Evolutionary conservation across 2,329 filamentous ascomycete species (phyloP).

Genomic region (Ophiostoma montium): DNA sequence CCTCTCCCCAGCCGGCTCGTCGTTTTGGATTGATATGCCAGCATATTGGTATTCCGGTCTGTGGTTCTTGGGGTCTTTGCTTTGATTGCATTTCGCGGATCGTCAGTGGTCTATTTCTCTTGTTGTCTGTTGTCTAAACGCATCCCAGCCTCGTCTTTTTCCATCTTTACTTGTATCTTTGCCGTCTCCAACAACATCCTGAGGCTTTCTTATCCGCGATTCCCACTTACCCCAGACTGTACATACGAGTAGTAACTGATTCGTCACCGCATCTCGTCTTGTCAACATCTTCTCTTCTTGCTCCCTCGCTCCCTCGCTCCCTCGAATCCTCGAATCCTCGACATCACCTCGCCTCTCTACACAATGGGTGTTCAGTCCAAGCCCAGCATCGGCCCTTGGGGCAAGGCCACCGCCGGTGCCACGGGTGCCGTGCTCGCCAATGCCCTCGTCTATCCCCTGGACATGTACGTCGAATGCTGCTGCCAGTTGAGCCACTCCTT

Average conservation of each 20-base stretch:
- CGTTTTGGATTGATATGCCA: no score
- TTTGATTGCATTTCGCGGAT: not conserved
- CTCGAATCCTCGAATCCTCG: not conserved
- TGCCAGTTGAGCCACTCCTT: not conserved
- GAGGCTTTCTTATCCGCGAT: not conserved
- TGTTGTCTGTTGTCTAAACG: not conserved
- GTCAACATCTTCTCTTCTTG: not conserved
- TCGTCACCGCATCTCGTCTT: not conserved
- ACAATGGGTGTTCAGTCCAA: slow-evolving; percentile 44
- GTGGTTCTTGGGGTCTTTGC: no score
- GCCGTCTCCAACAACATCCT: not conserved
- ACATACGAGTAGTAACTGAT: not conserved
- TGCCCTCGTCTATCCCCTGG: slow-evolving; percentile 86
- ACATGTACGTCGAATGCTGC: slow-evolving; percentile 56
- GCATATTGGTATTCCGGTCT: not conserved
- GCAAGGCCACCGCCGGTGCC: slow-evolving; percentile 79
- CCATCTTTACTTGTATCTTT: not conserved
- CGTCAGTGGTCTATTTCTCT: not conserved
- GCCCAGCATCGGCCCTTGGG: slow-evolving; percentile 74
- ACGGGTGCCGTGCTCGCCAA: slow-evolving; percentile 91
- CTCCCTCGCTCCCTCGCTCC: no score
- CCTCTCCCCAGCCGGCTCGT: no score
- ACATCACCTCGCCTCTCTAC: not conserved
- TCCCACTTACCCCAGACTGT: not conserved
- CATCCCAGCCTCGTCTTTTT: not conserved